Evolutionary conservation across 2,329 filamentous ascomycete genomes (phyloP).

Genomic region (Fusarium sp.): DNA sequence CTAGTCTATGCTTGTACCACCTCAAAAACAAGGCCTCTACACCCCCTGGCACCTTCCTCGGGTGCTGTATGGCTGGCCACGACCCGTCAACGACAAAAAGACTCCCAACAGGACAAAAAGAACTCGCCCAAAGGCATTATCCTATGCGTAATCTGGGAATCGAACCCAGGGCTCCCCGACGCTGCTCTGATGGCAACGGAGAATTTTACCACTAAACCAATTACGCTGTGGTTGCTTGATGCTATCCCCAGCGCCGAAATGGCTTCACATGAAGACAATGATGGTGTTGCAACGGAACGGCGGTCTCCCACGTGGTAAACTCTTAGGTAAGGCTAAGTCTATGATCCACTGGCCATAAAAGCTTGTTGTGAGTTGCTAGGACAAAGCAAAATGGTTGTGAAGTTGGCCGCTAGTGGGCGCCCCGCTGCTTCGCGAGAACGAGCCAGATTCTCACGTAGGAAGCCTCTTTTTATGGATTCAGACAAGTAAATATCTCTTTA

Average conservation of each 20-base stretch:
- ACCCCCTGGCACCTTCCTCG: not conserved
- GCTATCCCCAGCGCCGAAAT: not conserved
- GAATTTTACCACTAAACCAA: slow-evolving; percentile 19
- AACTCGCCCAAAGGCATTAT: not conserved
- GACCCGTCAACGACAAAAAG: not conserved
- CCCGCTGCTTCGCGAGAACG: not conserved
- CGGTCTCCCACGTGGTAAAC: not conserved
- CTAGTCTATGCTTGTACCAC: not conserved
- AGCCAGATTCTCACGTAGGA: not conserved
- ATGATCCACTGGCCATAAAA: not conserved
- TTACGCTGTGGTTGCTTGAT: not conserved
- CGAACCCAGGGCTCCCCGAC: slow-evolving; percentile 13
- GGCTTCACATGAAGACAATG: not conserved
- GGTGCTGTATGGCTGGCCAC: not conserved
- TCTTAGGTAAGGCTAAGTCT: not conserved
- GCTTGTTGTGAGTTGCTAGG: not conserved
- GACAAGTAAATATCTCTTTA: not conserved
- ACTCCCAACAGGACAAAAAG: not conserved
- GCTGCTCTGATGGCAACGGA: slow-evolving; percentile 9
- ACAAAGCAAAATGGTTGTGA: not conserved
- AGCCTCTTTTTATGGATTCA: not conserved
- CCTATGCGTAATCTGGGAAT: slow-evolving; percentile 6
- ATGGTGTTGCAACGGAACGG: not conserved
- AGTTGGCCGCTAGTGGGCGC: not conserved
- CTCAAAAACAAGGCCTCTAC: not conserved